Percentiles rank a stretch among this genome's conserved stretches.
These are phyloP conservation scores for Lactarius trivialis DNA, from an alignment of 768 basidiomycete species.

Conservation along the genomic window DNA sequence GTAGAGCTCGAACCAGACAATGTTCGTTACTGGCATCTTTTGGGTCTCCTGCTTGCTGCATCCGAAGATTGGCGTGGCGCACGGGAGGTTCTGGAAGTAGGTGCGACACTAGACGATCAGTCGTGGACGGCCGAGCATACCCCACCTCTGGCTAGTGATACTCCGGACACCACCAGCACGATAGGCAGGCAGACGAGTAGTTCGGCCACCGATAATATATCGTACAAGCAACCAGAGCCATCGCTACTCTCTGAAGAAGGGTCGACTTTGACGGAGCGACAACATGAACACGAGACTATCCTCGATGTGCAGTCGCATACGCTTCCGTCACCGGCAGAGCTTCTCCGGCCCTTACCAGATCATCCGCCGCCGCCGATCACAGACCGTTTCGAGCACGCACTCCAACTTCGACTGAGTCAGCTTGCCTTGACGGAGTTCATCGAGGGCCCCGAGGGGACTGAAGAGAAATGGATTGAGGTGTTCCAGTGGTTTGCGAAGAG, in stretches of 20 bases:
- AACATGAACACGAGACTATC: constrained; percentile 11
- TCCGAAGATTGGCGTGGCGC: constrained; percentile 77
- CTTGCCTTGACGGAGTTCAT: constrained; percentile 74
- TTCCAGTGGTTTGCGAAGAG: constrained; percentile 80
- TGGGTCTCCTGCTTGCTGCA: constrained; percentile 76
- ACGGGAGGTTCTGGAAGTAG: constrained; percentile 68
- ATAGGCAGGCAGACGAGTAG: constrained; percentile 1
- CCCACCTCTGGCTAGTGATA: background rate
- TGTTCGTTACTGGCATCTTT: constrained; percentile 83
- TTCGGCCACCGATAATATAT: background rate
- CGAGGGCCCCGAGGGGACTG: constrained; percentile 81
- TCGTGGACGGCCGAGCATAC: constrained; percentile 27
- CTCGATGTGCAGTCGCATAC: constrained; percentile 29
- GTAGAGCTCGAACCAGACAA: constrained; percentile 61
- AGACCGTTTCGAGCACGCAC: constrained; percentile 66
- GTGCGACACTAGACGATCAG: constrained; percentile 48
- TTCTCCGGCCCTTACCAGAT: constrained; percentile 44
- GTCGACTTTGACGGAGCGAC: constrained; percentile 10
- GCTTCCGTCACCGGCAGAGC: constrained; percentile 37
- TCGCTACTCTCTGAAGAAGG: constrained; percentile 4
- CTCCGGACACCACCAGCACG: constrained; percentile 8
- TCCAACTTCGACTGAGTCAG: constrained; percentile 84
- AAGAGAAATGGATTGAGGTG: constrained; percentile 72
- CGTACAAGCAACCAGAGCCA: background rate
- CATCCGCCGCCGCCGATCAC: constrained; percentile 44